Conservation (phyloP, 1,284 basidiomycete genomes). For the Ustilago loliicola region DNA sequence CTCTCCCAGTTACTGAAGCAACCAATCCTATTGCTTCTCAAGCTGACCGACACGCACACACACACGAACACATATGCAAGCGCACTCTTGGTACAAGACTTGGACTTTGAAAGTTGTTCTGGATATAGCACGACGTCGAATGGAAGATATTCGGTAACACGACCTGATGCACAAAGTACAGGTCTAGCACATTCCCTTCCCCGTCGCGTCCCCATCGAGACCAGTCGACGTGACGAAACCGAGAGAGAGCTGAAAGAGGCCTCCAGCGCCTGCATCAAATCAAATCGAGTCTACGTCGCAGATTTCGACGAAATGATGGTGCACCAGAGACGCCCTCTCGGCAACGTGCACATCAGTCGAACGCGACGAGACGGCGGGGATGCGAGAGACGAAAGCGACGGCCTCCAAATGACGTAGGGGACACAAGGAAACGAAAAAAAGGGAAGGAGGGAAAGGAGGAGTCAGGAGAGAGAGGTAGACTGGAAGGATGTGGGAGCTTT, state of each 20-base stretch:
- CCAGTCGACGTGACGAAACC: conserved; percentile 23
- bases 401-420: conserved; percentile 46
- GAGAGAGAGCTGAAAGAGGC: neutral
- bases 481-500: conserved; percentile 23
- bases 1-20: neutral
- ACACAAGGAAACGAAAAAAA: conserved; percentile 31
- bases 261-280: conserved; percentile 2
- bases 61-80: neutral
- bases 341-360: conserved; percentile 31
- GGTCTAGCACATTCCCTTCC: conserved; percentile 43
- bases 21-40: neutral
- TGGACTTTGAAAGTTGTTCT: conserved; percentile 41
- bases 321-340: conserved; percentile 1
- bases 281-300: neutral
- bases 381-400: conserved; percentile 51
- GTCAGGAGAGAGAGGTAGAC: conserved; percentile 13
- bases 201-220: conserved; percentile 24
- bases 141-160: conserved; percentile 40
- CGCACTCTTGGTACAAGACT: neutral
- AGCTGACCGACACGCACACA: neutral
- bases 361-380: conserved; percentile 18
- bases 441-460: conserved; percentile 10
- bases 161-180: conserved; percentile 35
- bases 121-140: conserved; percentile 58
- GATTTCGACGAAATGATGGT: neutral